Conservation (phyloP, 1,139 yeast species). For the Debaryomyces coudertii region DNA sequence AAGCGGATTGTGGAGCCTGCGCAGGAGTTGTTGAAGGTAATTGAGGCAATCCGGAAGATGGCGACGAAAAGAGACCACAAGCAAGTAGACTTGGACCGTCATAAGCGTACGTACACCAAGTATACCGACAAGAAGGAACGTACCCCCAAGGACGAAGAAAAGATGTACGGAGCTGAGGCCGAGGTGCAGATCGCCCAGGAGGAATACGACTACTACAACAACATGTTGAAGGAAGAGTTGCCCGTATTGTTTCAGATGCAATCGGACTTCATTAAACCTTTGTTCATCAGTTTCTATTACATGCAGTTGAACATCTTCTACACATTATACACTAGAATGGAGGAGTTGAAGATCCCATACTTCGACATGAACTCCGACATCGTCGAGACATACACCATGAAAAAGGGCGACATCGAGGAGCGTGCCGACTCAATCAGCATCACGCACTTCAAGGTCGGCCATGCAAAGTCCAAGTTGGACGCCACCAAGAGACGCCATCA, state of each 20-base stretch:
- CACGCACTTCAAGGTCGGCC: constrained; percentile 88
- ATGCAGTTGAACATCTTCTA: constrained; percentile 98
- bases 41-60: constrained; percentile 85
- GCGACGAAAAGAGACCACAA: constrained; percentile 94
- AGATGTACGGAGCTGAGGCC: constrained; percentile 83
- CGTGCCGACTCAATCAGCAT: constrained; percentile 82
- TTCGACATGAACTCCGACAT: constrained; percentile 86
- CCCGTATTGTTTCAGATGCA: constrained; percentile 87
- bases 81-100: constrained; percentile 92
- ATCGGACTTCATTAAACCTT: constrained; percentile 87
- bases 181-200: constrained; percentile 90
- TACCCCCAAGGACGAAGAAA: constrained; percentile 88
- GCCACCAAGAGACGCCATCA: constrained; percentile 79
- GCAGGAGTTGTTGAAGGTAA: constrained; percentile 81
- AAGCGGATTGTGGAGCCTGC: constrained; percentile 90
- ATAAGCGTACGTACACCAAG: constrained; percentile 66
- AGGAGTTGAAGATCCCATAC: constrained; percentile 94
- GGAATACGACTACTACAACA: constrained; percentile 94
- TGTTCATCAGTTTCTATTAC: constrained; percentile 90
- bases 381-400: constrained; percentile 72
- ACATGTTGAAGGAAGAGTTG: constrained; percentile 85
- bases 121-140: constrained; percentile 81
- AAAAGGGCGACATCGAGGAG: constrained; percentile 91
- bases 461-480: constrained; percentile 81
- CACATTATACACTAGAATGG: constrained; percentile 87